Percentiles rank a stretch among this genome's conserved stretches.
phyloP scores from a whole-genome alignment of 208 protist species.

The Trypanosoma brucei region DNA sequence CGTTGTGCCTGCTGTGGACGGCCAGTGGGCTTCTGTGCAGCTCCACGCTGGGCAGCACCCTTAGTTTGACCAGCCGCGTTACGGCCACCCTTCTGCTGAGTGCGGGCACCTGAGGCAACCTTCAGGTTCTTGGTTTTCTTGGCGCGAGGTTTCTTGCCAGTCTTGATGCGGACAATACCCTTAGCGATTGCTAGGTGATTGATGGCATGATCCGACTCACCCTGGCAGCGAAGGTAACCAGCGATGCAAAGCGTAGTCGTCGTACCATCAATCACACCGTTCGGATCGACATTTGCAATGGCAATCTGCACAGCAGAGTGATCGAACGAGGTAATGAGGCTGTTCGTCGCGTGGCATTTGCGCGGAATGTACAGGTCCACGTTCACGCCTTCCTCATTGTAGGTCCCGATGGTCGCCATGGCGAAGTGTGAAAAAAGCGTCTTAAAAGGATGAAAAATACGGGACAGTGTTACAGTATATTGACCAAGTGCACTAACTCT shows the following conservation, averaged over 20 bases:
- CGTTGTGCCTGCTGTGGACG: background rate
- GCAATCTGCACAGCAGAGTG: constrained; percentile 95
- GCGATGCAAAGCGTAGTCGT: constrained; percentile 93
- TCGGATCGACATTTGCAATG: constrained; percentile 91
- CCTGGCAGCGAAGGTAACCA: constrained; percentile 92
- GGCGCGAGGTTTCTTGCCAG: constrained; percentile 70
- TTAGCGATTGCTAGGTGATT: constrained; percentile 90
- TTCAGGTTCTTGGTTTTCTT: constrained; percentile 5
- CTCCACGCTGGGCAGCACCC: constrained; percentile 22
- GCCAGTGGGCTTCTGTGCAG: background rate
- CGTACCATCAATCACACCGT: constrained; percentile 89
- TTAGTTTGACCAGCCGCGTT: constrained; percentile 11
- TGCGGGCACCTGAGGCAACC: background rate
- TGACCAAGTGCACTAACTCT: too few relatives aligned
- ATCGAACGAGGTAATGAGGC: constrained; percentile 92
- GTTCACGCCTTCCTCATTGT: constrained; percentile 90
- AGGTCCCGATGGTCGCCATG: constrained; percentile 84
- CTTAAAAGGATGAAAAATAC: too few relatives aligned
- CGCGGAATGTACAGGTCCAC: constrained; percentile 96
- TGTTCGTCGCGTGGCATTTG: constrained; percentile 96
- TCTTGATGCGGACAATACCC: constrained; percentile 85
- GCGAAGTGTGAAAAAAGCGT: background rate
- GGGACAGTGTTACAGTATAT: too few relatives aligned
- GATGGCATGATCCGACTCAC: constrained; percentile 92
- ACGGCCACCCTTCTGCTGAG: constrained; percentile 9